Base-by-base conservation (phyloP, 2,329 filamentous ascomycete species). In the Trichophyton verrucosum region DNA sequence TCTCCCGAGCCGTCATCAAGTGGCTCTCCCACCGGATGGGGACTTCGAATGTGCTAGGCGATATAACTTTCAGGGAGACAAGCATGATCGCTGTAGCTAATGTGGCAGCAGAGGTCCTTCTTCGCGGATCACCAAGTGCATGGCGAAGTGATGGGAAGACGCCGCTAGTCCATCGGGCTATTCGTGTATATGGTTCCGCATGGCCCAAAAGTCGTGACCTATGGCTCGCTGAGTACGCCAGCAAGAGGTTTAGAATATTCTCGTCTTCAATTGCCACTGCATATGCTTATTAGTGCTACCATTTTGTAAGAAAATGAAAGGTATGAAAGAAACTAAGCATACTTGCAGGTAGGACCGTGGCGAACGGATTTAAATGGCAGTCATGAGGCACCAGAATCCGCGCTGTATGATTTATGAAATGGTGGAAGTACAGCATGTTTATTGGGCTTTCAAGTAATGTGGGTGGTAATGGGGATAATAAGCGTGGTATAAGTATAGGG, bases 31-130 rank as follows among this genome's bases (percentile, higher is more conserved):
- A 95, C 0, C 87, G 81, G 59, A 92, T 87, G 0, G 83, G 80
- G n/a, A 89, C 85, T 60, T 87, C 88, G 68, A 94, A 92, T 0
- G 87, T 87, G 61, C 86, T 86, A 0, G 89, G 89, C 0, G 87
- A 90, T 57, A 94, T 86, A 61, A 94, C 92, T 68, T 94, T 88
- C 20, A 94, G 77, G 1, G 88, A 91, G 0, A 88, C 83, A 53
- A 95, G 81, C 87, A 94, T 91, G 64, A 95, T 91, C 6, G 89
- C 87, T 0, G 88, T 89, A 0, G 89, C 88, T 2, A 95, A 78
- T 60, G 87, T 88, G 15, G 83, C 82, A 65, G 90, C 85, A 0
- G 87, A 86, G 9, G 90, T 84, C 46, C 83, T 82, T 63, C 82
- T 78, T 44, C 79, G 77, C 0, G 81, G 79, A 60, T 85, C 80